Evolutionary conservation across 2,329 filamentous ascomycete species (phyloP).

Genomic region (Trichoderma polysporum): DNA sequence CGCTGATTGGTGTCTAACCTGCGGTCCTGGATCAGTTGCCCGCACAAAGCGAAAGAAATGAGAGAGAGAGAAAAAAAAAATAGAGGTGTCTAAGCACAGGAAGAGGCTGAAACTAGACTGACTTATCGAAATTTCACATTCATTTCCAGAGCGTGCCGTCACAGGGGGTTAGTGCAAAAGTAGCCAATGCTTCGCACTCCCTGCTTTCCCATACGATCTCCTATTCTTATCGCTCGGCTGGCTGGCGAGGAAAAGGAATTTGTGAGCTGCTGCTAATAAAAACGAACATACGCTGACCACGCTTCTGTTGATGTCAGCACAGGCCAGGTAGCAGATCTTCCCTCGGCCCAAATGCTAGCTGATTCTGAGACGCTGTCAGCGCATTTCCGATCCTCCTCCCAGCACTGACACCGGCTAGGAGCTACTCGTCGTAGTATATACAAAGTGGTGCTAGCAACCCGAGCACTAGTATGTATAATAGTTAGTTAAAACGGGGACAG

Average conservation of each 20-base stretch:
- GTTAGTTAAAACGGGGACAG: slow-evolving; percentile 1
- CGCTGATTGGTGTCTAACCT: slow-evolving; percentile 1
- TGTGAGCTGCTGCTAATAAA: background rate
- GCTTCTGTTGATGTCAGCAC: slow-evolving; percentile 7
- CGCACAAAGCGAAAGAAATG: background rate
- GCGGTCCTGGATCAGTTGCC: slow-evolving; percentile 7
- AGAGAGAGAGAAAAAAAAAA: background rate
- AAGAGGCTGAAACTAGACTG: slow-evolving; percentile 14
- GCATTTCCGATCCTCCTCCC: slow-evolving; percentile 11
- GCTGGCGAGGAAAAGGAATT: background rate
- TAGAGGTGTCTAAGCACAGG: background rate
- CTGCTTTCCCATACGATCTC: slow-evolving; percentile 12
- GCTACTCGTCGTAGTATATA: background rate
- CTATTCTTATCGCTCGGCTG: slow-evolving; percentile 18
- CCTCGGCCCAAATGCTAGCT: slow-evolving; percentile 5
- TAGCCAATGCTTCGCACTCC: background rate
- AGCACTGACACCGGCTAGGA: slow-evolving; percentile 2
- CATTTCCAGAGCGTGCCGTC: background rate
- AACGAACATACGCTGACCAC: slow-evolving; percentile 11
- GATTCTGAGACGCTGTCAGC: slow-evolving; percentile 16
- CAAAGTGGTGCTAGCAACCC: background rate
- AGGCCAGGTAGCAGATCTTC: slow-evolving; percentile 11
- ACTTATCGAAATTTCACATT: background rate
- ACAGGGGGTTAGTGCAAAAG: background rate
- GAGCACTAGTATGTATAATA: background rate